Base-by-base conservation (phyloP, 2,329 filamentous ascomycete species). In the Talaromyces marneffei region DNA sequence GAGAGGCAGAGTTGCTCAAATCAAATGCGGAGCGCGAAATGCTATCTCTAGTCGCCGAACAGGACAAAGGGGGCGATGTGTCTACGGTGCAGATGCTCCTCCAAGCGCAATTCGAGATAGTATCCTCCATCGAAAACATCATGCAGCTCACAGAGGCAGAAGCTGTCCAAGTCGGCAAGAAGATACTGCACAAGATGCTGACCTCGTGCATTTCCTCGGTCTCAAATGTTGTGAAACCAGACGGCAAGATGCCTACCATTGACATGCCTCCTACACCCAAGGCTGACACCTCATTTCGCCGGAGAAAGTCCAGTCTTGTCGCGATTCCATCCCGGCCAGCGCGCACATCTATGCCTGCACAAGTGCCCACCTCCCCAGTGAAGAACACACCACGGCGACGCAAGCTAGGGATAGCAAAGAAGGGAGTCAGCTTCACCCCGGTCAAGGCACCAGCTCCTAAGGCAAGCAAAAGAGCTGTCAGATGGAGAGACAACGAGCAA, bases 401-500 rank as follows among this genome's bases (percentile, higher is more conserved):
- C 65, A 94, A 90, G 78, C 69, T 74, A 59, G 78, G 77, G 53
- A 73, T 75, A 8, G 85, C 75, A 69, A 87, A 81, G 74, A 96
- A 95, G 76, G 85, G 86, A 12, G 81, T 96, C 54, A 84, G 85
- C 31, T 95, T 95, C 70, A 92, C 91, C 1, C 91, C 92, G 0
- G 87, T 87, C 64, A 96, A 90, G 76, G 27, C 66, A 4, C 69
- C 70, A 27, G 54, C 65, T 10, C 10, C 46, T 12, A 87, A 90
- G 76, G 88, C 87, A 74, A 82, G 84, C 9, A 91, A 91, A 75
- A 85, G 92, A 63, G 87, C 83, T 50, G 93, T 99, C 5, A 85
- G 93, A 65, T 99, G 94, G 94, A 87, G 91, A 62, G 92, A 96
- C 69, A 94, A 97, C 68, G 91, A 88, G 2, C 89, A 95, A 70